These are phyloP conservation scores for Entomortierella beljakovae DNA, from an alignment of 192 early-diverging fungal genomes.

Conservation along the genomic window DNA sequence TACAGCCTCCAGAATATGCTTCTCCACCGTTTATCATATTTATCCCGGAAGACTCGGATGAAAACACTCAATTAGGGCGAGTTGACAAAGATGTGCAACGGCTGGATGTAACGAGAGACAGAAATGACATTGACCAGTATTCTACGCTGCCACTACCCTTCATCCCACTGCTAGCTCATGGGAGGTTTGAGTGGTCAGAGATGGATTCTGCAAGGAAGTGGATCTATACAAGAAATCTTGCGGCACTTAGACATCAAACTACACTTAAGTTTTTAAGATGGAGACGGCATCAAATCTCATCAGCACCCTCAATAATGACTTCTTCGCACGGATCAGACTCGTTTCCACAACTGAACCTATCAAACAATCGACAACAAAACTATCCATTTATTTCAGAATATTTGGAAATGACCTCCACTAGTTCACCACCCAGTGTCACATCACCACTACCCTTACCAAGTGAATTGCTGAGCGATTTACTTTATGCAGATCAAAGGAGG, in stretches of 20 bases:
- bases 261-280: slow-evolving; percentile 34
- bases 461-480: slow-evolving; percentile 2
- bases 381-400: background rate
- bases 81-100: slow-evolving; percentile 19
- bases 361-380: background rate
- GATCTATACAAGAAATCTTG: slow-evolving; percentile 19
- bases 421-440: slow-evolving; percentile 6
- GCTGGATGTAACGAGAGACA: slow-evolving; percentile 4
- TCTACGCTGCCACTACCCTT: background rate
- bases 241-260: slow-evolving; percentile 33
- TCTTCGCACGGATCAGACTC: slow-evolving; percentile 26
- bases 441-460: background rate
- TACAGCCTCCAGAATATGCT: background rate
- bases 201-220: slow-evolving; percentile 8
- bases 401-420: background rate
- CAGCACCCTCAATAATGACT: background rate
- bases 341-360: background rate
- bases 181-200: background rate
- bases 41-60: background rate
- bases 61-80: background rate
- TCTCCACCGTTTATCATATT: slow-evolving; percentile 22
- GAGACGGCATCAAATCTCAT: slow-evolving; percentile 3
- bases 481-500: background rate
- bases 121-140: background rate
- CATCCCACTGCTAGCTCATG: background rate